Percentiles rank a stretch among this genome's conserved stretches.
Conservation (phyloP, 2,329 filamentous ascomycete genomes). For the Purpureocillium lavendulum region DNA sequence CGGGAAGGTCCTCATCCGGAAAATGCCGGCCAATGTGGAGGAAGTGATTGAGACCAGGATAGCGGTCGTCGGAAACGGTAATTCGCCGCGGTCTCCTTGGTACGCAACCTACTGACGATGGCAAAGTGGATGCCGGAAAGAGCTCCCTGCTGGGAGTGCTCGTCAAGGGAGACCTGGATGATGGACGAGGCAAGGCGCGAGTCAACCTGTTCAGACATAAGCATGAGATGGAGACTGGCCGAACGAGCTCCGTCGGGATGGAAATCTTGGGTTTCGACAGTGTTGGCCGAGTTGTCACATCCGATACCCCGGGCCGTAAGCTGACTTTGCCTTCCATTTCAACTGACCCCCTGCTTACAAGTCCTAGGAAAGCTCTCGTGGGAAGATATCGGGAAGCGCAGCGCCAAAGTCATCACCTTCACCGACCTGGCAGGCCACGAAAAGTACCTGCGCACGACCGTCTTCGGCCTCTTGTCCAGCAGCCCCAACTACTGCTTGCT, state of each 20-base stretch:
- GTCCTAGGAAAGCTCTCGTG: constrained; percentile 63
- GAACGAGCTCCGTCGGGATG: constrained; percentile 96
- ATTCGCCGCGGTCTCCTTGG: constrained; percentile 13
- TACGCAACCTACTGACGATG: constrained; percentile 6
- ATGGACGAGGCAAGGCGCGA: constrained; percentile 85
- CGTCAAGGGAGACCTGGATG: constrained; percentile 90
- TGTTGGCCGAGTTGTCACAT: constrained; percentile 71
- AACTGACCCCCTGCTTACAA: neutral
- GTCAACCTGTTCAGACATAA: constrained; percentile 97
- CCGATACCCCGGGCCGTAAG: constrained; percentile 74
- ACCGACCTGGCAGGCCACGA: constrained; percentile 94
- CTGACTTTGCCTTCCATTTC: constrained; percentile 4
- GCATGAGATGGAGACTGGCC: constrained; percentile 91
- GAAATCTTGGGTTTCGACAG: constrained; percentile 98
- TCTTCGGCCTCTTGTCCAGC: constrained; percentile 88
- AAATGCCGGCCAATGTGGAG: constrained; percentile 64
- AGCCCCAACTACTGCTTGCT: constrained; percentile 96
- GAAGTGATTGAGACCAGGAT: constrained; percentile 93
- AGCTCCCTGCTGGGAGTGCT: constrained; percentile 92
- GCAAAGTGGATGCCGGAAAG: constrained; percentile 82
- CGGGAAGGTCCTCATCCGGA: constrained; percentile 81
- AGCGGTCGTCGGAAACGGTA: constrained; percentile 90
- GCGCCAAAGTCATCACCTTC: constrained; percentile 94
- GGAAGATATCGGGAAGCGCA: constrained; percentile 95
- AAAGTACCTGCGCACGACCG: constrained; percentile 87